These are phyloP conservation scores for Cucumis melo DNA, from an alignment of 306 rosid species.

Conservation along the genomic window DNA sequence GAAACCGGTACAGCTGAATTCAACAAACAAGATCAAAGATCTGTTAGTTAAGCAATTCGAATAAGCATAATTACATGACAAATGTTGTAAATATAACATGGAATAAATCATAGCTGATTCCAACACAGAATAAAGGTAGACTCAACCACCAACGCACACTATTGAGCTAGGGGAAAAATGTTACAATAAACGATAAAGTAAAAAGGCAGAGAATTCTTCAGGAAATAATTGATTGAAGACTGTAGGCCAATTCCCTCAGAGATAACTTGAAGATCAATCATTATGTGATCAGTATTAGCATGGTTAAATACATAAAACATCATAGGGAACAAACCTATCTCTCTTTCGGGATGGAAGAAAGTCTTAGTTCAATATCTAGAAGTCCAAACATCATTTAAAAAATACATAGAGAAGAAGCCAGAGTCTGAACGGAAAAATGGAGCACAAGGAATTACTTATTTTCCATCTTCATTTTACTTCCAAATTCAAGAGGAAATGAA, in stretches of 20 bases:
- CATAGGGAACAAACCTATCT: constrained; percentile 10
- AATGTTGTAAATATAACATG: too few relatives aligned
- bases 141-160: not conserved
- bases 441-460: too few relatives aligned
- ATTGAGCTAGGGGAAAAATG: not conserved
- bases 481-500: not conserved
- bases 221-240: not conserved
- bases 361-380: not conserved
- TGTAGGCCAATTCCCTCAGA: constrained; percentile 32
- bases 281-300: constrained; percentile 43
- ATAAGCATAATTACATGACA: not conserved
- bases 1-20: constrained; percentile 67
- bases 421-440: not conserved
- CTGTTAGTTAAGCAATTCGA: too few relatives aligned
- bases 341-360: too few relatives aligned
- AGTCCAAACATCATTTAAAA: not conserved
- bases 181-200: not conserved
- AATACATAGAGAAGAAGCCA: not conserved
- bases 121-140: not conserved
- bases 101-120: not conserved
- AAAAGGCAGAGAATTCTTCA: not conserved
- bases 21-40: not conserved
- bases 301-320: constrained; percentile 17
- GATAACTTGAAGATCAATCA: constrained; percentile 11
- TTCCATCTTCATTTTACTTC: not conserved